A percentile compares a stretch with the other conserved stretches of the same genome.
Conservation (phyloP, 345 rosid species). For the thale cress (Arabidopsis thaliana) region DNA sequence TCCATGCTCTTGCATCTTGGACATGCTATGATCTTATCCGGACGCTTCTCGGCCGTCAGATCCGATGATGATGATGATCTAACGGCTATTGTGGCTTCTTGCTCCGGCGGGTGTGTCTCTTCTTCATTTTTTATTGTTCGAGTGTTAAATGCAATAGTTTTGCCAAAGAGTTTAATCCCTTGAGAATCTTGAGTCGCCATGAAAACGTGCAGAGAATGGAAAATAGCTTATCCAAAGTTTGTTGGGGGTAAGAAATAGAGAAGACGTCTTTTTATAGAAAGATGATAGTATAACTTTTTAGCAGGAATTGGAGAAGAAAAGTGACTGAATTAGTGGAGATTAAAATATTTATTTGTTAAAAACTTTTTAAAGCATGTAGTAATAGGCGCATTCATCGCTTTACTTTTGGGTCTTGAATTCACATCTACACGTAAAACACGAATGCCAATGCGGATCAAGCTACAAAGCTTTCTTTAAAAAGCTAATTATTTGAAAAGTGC, state of each 20-base stretch:
- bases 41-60: conserved; percentile 24
- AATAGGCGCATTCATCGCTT: conserved; percentile 16
- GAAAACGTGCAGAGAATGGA: background rate
- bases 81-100: conserved; percentile 4
- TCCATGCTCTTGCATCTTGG: conserved; percentile 30
- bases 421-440: conserved; percentile 24
- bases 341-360: background rate
- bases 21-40: conserved; percentile 31
- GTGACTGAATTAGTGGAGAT: conserved; percentile 21
- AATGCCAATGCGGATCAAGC: conserved; percentile 9
- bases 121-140: conserved; percentile 48
- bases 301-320: conserved; percentile 3
- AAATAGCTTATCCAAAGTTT: background rate
- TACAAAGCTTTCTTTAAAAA: conserved; percentile 9
- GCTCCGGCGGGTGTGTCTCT: conserved; percentile 12
- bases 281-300: background rate
- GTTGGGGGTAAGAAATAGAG: conserved; percentile 13
- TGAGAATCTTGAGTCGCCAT: conserved; percentile 56
- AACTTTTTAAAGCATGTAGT: background rate
- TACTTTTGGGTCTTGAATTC: conserved; percentile 5
- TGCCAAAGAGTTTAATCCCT: conserved; percentile 84
- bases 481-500: background rate
- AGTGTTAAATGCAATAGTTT: conserved; percentile 59
- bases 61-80: conserved; percentile 14
- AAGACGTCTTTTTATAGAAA: conserved; percentile 25